Evolutionary conservation across 1,284 basidiomycete genomes (phyloP).

Genomic region (Cutaneotrichosporon spelunceum): DNA sequence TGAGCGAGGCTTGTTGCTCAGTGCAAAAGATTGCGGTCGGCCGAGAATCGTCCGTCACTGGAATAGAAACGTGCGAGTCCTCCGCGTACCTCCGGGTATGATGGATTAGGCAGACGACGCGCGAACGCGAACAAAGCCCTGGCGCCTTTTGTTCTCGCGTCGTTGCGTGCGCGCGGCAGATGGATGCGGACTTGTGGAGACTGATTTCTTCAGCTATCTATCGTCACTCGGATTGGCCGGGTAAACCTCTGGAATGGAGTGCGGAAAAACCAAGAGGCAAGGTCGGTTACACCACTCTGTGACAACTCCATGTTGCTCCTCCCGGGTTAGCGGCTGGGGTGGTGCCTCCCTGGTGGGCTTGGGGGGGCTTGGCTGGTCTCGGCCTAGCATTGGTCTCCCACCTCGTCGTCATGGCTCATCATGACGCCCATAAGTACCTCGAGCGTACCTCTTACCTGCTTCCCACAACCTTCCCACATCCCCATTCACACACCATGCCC

Average conservation of each 20-base stretch:
- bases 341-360: not conserved
- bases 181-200: too few species aligned
- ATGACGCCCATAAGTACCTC: slow-evolving; percentile 6
- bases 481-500: not conserved
- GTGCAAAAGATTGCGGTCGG: not conserved
- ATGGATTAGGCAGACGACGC: too few species aligned
- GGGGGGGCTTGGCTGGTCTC: not conserved
- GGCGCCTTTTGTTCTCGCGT: too few species aligned
- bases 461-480: not conserved
- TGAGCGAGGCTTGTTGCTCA: not conserved
- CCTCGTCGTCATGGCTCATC: not conserved
- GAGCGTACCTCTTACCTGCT: not conserved
- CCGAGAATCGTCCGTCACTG: not conserved
- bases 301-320: too few species aligned
- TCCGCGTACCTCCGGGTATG: too few species aligned
- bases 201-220: slow-evolving; percentile 4
- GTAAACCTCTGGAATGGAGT: not conserved
- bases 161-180: too few species aligned
- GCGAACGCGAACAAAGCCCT: too few species aligned
- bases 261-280: not conserved
- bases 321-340: not conserved
- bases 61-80: too few species aligned
- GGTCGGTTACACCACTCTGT: not conserved
- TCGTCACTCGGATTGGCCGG: not conserved
- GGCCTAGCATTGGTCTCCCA: not conserved